These are phyloP conservation scores for Hanseniaspora uvarum DNA, from an alignment of 1,139 yeast genomes.

Conservation along the genomic window DNA sequence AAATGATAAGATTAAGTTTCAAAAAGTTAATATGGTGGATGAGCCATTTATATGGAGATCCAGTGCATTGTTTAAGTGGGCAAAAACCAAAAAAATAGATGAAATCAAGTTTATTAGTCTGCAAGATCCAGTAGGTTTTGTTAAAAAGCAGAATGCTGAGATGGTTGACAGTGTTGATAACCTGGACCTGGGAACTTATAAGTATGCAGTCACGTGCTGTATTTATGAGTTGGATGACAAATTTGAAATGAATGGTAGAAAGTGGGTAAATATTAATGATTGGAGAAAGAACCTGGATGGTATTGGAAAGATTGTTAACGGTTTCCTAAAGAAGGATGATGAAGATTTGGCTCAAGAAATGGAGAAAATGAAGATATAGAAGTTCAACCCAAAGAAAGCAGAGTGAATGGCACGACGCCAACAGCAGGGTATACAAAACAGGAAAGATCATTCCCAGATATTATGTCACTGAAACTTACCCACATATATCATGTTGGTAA, in stretches of 20 bases:
- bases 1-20: not conserved
- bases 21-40: not conserved
- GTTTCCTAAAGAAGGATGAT: not conserved
- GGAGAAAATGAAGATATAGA: not conserved
- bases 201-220: not conserved
- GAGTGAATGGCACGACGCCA: too few species aligned
- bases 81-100: not conserved
- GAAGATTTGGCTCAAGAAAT: not conserved
- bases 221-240: not conserved
- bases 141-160: not conserved
- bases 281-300: not conserved
- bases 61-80: not conserved
- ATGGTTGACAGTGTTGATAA: not conserved
- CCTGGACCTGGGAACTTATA: not conserved
- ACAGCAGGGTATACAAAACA: too few species aligned
- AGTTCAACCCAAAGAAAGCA: too few species aligned
- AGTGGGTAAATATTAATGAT: not conserved
- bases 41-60: constrained; percentile 9
- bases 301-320: not conserved
- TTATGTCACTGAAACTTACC: too few species aligned
- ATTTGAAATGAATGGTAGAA: not conserved
- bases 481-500: too few species aligned
- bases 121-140: not conserved
- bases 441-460: too few species aligned
- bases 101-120: not conserved